Percentiles rank a stretch among this genome's conserved stretches.
Conservation (phyloP, 2,329 filamentous ascomycete genomes). For the Talaromyces sp. region DNA sequence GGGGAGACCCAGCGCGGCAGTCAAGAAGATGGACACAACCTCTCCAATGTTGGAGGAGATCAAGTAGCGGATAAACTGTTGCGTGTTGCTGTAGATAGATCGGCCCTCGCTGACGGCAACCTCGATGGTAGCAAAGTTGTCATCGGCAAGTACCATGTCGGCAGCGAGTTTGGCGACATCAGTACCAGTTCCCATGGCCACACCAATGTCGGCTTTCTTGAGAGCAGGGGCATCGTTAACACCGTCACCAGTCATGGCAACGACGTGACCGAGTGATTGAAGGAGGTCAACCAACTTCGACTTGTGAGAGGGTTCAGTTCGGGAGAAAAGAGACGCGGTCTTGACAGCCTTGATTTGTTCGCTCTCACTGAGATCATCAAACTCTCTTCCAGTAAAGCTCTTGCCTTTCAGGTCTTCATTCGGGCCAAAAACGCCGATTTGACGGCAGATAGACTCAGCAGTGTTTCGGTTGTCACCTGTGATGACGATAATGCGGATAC, state of each 20-base stretch:
- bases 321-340: conserved; percentile 85
- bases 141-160: conserved; percentile 97
- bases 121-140: conserved; percentile 98
- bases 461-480: conserved; percentile 98
- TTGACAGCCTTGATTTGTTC: conserved; percentile 82
- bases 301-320: conserved; percentile 93
- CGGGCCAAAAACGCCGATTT: conserved; percentile 86
- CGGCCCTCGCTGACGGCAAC: conserved; percentile 93
- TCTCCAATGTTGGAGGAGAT: conserved; percentile 99
- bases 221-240: conserved; percentile 96
- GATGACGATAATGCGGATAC: conserved; percentile 95
- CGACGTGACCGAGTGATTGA: conserved; percentile 86
- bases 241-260: conserved; percentile 98
- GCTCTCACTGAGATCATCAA: conserved; percentile 72
- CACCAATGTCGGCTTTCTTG: conserved; percentile 98
- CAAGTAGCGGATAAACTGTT: conserved; percentile 98
- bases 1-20: conserved; percentile 92
- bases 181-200: conserved; percentile 97
- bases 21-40: conserved; percentile 97
- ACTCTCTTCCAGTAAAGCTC: conserved; percentile 92
- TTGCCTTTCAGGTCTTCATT: conserved; percentile 82
- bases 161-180: conserved; percentile 95
- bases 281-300: conserved; percentile 96
- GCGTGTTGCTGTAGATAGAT: conserved; percentile 99
- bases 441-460: conserved; percentile 93